Conservation (phyloP, 768 basidiomycete genomes). For the Lentinus brumalis region DNA sequence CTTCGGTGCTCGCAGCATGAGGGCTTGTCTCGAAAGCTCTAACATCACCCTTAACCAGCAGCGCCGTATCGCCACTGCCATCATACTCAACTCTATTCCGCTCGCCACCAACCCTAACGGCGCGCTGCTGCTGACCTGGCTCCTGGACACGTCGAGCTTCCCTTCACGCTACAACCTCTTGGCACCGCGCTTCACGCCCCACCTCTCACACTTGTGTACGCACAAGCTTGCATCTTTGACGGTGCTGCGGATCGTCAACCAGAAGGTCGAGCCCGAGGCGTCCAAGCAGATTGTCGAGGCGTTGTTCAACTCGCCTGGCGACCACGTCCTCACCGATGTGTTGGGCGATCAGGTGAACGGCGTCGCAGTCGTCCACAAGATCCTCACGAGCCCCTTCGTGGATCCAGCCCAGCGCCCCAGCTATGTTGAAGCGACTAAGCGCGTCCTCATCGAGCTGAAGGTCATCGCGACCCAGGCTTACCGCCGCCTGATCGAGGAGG, state of each 20-base stretch:
- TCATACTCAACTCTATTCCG: constrained; percentile 97
- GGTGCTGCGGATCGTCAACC: constrained; percentile 94
- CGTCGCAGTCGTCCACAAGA: constrained; percentile 90
- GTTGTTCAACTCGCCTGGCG: constrained; percentile 85
- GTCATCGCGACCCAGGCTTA: constrained; percentile 95
- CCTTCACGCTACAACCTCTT: constrained; percentile 94
- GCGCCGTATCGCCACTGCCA: constrained; percentile 90
- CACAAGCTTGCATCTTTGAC: constrained; percentile 97
- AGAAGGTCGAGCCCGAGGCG: constrained; percentile 90
- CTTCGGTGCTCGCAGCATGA: constrained; percentile 97
- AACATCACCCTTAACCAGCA: constrained; percentile 87
- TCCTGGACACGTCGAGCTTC: constrained; percentile 92
- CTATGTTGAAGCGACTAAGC: constrained; percentile 86
- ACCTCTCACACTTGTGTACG: constrained; percentile 94
- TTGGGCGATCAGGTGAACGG: constrained; percentile 97
- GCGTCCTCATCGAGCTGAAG: constrained; percentile 87
- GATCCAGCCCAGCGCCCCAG: constrained; percentile 66
- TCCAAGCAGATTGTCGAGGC: constrained; percentile 85
- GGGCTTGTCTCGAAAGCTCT: constrained; percentile 92
- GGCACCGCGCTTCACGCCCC: constrained; percentile 94
- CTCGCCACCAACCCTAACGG: constrained; percentile 98
- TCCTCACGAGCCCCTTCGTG: constrained; percentile 84
- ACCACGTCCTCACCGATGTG: constrained; percentile 91
- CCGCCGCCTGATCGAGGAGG: constrained; percentile 90
- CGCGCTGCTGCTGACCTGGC: constrained; percentile 93